These are phyloP conservation scores for Saraca asoca DNA, from an alignment of 331 rosid species.

Conservation along the genomic window DNA sequence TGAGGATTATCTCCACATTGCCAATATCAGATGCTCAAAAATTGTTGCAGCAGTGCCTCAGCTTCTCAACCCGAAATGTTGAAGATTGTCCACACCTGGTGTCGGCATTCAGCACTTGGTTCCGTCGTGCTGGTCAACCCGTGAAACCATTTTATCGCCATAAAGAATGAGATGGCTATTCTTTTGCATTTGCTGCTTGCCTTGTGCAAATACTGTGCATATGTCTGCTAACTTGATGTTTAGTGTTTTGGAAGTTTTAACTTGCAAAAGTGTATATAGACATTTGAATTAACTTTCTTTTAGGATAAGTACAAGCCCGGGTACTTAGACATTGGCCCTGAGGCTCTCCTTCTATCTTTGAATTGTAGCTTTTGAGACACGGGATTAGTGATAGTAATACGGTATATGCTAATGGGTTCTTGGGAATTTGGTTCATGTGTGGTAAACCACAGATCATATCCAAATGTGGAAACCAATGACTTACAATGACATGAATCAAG, in stretches of 20 bases:
- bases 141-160: slow-evolving; percentile 39
- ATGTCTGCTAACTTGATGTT: slow-evolving; percentile 24
- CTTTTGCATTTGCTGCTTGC: no score
- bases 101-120: slow-evolving; percentile 89
- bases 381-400: no score
- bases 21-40: slow-evolving; percentile 91
- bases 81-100: slow-evolving; percentile 92
- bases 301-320: slow-evolving; percentile 3
- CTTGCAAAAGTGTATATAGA: slow-evolving; percentile 37
- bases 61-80: slow-evolving; percentile 74
- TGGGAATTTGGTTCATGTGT: no score
- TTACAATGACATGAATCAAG: no score
- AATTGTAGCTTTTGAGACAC: no score
- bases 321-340: slow-evolving; percentile 6
- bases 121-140: slow-evolving; percentile 70
- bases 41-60: slow-evolving; percentile 78
- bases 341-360: background rate
- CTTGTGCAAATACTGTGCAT: slow-evolving; percentile 45
- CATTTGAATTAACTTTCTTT: no score
- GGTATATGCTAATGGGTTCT: no score
- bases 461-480: no score
- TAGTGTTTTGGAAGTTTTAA: slow-evolving; percentile 11
- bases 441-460: no score
- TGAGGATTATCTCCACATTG: slow-evolving; percentile 80
- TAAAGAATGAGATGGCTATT: slow-evolving; percentile 31